phyloP scores from a whole-genome alignment of 768 basidiomycete species.

The Serendipita vermifera region DNA sequence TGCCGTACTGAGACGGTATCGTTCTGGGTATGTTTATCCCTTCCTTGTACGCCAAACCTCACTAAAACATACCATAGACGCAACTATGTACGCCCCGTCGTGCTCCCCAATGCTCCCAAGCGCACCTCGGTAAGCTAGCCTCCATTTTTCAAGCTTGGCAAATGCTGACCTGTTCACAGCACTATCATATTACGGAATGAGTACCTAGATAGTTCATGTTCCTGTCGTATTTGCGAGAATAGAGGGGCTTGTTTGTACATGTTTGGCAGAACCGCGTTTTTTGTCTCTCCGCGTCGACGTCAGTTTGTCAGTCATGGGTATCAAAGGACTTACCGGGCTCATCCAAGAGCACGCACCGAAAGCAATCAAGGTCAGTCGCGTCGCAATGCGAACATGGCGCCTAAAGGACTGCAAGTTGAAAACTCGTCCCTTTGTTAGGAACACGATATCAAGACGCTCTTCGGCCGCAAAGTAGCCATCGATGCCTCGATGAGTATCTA shows the following conservation, averaged over 20 bases:
- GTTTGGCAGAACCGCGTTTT: not conserved
- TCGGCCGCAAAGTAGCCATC: conserved; percentile 95
- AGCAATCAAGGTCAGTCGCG: conserved; percentile 39
- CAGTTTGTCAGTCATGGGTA: conserved; percentile 52
- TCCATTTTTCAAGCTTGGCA: not conserved
- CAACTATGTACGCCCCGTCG: conserved; percentile 14
- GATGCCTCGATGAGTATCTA: conserved; percentile 97
- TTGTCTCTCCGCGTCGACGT: conserved; percentile 1
- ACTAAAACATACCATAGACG: not conserved
- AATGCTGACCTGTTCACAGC: not conserved
- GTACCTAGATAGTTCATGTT: not conserved
- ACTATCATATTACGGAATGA: conserved; percentile 8
- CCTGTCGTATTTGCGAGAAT: no score
- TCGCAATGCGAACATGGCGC: not conserved
- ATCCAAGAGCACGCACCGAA: conserved; percentile 83
- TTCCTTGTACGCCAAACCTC: not conserved
- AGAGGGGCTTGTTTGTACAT: conserved; percentile 10
- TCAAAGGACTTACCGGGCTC: conserved; percentile 87
- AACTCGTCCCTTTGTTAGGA: conserved; percentile 32
- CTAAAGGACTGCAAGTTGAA: not conserved
- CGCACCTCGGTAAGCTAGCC: conserved; percentile 1
- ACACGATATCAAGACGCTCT: conserved; percentile 93
- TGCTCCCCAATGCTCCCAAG: conserved; percentile 9
- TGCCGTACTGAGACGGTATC: conserved; percentile 77
- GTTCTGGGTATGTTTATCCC: conserved; percentile 57